A percentile compares a stretch with the other conserved stretches of the same genome.
Conservation (phyloP, 345 rosid species). For the Trapa incisa region DNA sequence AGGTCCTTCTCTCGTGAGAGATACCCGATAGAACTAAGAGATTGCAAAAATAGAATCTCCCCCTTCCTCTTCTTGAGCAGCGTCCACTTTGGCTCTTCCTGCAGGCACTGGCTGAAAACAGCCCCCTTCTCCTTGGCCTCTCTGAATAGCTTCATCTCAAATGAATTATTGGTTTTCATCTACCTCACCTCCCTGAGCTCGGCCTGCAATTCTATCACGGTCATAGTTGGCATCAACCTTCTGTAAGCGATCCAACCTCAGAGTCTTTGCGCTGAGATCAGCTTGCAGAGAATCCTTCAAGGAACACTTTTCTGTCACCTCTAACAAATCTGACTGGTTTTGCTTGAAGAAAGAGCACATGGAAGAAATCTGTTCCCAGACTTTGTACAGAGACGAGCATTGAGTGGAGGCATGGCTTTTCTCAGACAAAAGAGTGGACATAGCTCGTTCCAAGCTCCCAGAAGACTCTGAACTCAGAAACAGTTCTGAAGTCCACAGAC, state of each 20-base stretch:
- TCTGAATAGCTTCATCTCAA: constrained; percentile 17
- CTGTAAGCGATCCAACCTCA: constrained; percentile 12
- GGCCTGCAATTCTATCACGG: constrained; percentile 8
- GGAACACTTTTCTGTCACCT: constrained; percentile 7
- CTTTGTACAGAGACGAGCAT: constrained; percentile 8
- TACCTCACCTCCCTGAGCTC: constrained; percentile 13
- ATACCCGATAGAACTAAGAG: background rate
- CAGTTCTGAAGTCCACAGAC: constrained; percentile 14
- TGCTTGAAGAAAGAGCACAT: constrained; percentile 11
- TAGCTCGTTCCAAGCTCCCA: constrained; percentile 9
- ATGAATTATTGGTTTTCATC: constrained; percentile 8
- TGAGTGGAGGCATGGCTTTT: constrained; percentile 2
- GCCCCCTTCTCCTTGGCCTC: constrained; percentile 17
- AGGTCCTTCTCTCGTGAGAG: background rate
- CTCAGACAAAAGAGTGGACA: constrained; percentile 13
- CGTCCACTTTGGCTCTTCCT: constrained; percentile 17
- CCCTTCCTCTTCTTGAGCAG: constrained; percentile 19
- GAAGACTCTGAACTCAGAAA: constrained; percentile 11
- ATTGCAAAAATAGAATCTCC: constrained; percentile 5
- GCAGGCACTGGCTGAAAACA: constrained; percentile 9
- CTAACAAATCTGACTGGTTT: constrained; percentile 9
- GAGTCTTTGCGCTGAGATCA: constrained; percentile 11
- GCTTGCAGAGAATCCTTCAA: constrained; percentile 10
- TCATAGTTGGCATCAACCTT: constrained; percentile 9
- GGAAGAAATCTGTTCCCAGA: constrained; percentile 14